These are phyloP conservation scores for Lichtheimia hyalospora DNA, from an alignment of 371 early-diverging fungal genomes.

Conservation along the genomic window DNA sequence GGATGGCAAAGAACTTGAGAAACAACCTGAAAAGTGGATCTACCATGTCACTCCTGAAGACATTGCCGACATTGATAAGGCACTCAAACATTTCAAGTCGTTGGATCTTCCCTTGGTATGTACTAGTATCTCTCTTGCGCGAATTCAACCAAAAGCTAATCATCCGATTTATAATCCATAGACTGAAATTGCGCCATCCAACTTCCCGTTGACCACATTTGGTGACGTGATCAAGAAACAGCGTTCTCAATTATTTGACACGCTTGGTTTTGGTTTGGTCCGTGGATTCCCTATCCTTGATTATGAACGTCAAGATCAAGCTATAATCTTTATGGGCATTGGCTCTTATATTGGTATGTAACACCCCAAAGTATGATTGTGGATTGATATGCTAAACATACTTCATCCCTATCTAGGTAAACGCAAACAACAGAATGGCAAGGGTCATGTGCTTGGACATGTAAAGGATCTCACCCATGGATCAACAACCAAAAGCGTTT, in stretches of 20 bases:
- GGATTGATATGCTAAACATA: neutral
- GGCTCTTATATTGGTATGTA: constrained; percentile 39
- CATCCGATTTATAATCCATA: constrained; percentile 6
- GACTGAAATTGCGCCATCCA: constrained; percentile 22
- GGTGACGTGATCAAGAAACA: constrained; percentile 22
- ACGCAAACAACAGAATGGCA: constrained; percentile 41
- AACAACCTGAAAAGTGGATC: constrained; percentile 39
- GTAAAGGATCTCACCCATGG: constrained; percentile 41
- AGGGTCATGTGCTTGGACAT: constrained; percentile 46
- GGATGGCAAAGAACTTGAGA: constrained; percentile 42
- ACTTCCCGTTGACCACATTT: constrained; percentile 35
- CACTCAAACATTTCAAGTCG: constrained; percentile 28
- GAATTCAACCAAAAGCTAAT: neutral
- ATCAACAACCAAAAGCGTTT: constrained; percentile 39
- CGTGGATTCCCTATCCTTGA: constrained; percentile 40
- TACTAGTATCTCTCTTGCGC: neutral
- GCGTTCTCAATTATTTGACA: constrained; percentile 29
- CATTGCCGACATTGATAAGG: constrained; percentile 38
- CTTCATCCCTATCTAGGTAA: neutral
- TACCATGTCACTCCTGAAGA: constrained; percentile 37
- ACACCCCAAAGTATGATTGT: neutral
- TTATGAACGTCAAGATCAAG: constrained; percentile 40
- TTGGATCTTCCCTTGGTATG: constrained; percentile 27
- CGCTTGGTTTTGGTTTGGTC: constrained; percentile 35
- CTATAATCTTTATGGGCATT: constrained; percentile 44